These are phyloP conservation scores for Phtheirospermum japonicum DNA, from an alignment of 257 asterid species.

Conservation along the genomic window DNA sequence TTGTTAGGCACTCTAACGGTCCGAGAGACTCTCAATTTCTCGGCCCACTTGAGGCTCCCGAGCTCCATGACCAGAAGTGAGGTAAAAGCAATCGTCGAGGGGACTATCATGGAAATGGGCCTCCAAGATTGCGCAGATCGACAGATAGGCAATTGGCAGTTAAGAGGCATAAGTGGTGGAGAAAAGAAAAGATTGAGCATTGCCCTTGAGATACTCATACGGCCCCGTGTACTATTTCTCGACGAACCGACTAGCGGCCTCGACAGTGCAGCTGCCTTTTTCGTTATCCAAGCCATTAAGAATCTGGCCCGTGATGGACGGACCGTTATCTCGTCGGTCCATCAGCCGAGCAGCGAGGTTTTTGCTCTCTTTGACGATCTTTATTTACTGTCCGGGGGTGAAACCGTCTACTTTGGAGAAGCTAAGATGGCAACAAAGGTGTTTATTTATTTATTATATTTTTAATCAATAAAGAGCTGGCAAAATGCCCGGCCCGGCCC, in stretches of 20 bases:
- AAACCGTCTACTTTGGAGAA: conserved; percentile 80
- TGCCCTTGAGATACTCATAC: conserved; percentile 78
- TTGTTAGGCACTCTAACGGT: conserved; percentile 83
- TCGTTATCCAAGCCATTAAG: conserved; percentile 80
- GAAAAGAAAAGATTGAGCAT: conserved; percentile 87
- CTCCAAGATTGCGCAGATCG: conserved; percentile 87
- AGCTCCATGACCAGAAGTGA: conserved; percentile 48
- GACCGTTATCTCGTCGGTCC: conserved; percentile 87
- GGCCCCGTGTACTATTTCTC: conserved; percentile 81
- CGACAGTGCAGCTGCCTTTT: conserved; percentile 94
- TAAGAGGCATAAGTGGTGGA: conserved; percentile 91
- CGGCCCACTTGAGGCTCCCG: conserved; percentile 86
- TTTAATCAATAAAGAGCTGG: background rate
- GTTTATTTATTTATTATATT: background rate
- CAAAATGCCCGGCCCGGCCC: background rate
- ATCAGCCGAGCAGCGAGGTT: conserved; percentile 96
- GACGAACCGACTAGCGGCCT: conserved; percentile 98
- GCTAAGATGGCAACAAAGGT: conserved; percentile 84
- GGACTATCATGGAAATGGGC: conserved; percentile 82
- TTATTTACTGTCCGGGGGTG: conserved; percentile 84
- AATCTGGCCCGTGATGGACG: conserved; percentile 89
- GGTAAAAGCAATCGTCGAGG: conserved; percentile 57
- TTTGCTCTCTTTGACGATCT: conserved; percentile 90
- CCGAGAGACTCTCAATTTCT: conserved; percentile 78
- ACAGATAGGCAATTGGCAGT: conserved; percentile 79